Evolutionary conservation across 805 yeast genomes (phyloP), one percentile per base, ranked within the genome.

Genomic region (Cyberlindnera euphorbiiphila): DNA sequence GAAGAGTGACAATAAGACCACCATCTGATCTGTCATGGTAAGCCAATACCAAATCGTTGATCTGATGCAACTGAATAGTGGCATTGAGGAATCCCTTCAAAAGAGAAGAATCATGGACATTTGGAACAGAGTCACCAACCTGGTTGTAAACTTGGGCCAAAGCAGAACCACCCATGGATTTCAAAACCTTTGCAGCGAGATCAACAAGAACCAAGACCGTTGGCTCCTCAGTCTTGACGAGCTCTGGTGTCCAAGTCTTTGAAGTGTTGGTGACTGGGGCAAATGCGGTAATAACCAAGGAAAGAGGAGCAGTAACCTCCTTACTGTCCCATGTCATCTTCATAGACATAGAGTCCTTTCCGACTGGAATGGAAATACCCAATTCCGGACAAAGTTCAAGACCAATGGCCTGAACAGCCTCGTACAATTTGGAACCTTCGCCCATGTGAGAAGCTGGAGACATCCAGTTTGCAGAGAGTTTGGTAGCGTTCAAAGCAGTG

Each of bases 301-400:
- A 83, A 57, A 93, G 69, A 32, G 99, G 99, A n/a, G 97, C 87
- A 45, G 93, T 80, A 29, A 93, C 98, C 62, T 87, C 95, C 54
- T 82, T 85, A 36, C 79, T 76, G 34, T 74, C 85, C 99, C 99
- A 93, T 56, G 83, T 81, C 98, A 93, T 93, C 68, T 88, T 87
- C 98, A 93, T 91, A 16, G 98, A 88, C 96, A 93, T 88, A 24
- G 97, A 88, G 63, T 93, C 99, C 67, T 93, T 93, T 50, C 99
- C 99, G 25, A 93, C 99, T 11, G 99, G 99, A 41, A 93, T 87
- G 15, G 94, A 73, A 45, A 93, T 66, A 29, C 95, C 97, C 49
- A 93, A 73, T 42, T 76, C 91, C 16, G 98, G 97, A 65, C 98
- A 93, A 53, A 94, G 71, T 48, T 87, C 97, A 57, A 89, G 59